Conservation (phyloP, 164 flowering plant species). For the grape (Vitis vinifera) region DNA sequence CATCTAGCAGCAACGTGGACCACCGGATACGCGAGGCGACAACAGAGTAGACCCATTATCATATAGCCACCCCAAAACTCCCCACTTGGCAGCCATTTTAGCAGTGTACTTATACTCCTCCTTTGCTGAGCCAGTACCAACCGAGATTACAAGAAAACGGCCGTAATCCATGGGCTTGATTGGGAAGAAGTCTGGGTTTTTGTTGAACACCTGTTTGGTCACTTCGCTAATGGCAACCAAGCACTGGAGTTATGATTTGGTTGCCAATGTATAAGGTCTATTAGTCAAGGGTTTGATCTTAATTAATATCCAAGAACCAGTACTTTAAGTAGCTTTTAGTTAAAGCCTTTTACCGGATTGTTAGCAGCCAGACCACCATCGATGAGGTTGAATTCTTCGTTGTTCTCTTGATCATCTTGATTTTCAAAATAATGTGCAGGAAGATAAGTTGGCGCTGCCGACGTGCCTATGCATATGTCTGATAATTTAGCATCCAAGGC, state of each 20-base stretch:
- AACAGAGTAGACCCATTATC: conserved; percentile 17
- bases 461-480: conserved; percentile 62
- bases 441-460: conserved; percentile 66
- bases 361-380: conserved; percentile 68
- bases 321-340: background rate
- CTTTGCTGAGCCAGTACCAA: conserved; percentile 57
- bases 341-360: conserved; percentile 44
- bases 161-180: conserved; percentile 41
- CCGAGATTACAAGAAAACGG: conserved; percentile 49
- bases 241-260: conserved; percentile 29
- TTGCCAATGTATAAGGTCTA: no score
- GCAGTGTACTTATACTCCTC: conserved; percentile 39
- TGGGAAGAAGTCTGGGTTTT: conserved; percentile 38
- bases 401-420: conserved; percentile 22
- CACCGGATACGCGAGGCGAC: no score
- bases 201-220: conserved; percentile 28
- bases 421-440: conserved; percentile 52
- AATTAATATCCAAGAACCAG: no score
- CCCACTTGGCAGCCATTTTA: conserved; percentile 50
- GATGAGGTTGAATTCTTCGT: conserved; percentile 50
- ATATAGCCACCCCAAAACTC: conserved; percentile 41
- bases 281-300: no score
- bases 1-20: no score
- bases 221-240: conserved; percentile 56
- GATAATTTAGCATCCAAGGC: conserved; percentile 38